A percentile compares a stretch with the other conserved stretches of the same genome.
These are phyloP conservation scores for Daldinia sp. DNA, from an alignment of 2,329 filamentous ascomycete species.

Conservation along the genomic window DNA sequence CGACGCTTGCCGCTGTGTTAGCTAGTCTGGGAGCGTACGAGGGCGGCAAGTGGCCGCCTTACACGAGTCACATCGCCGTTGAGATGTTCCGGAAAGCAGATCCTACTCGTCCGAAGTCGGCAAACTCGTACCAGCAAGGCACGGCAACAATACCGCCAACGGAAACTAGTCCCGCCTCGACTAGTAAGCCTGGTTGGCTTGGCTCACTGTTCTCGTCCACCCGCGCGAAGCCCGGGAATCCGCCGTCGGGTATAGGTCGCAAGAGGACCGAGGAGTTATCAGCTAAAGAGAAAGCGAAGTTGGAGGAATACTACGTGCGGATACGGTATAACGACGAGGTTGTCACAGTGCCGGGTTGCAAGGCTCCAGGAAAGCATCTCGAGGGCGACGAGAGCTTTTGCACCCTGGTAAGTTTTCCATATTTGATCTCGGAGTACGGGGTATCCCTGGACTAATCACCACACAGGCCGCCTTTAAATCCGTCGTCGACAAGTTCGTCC, in stretches of 20 bases:
- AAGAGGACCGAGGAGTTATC: conserved; percentile 65
- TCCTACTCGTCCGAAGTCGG: conserved; percentile 18
- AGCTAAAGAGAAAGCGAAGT: conserved; percentile 62
- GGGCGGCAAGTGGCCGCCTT: conserved; percentile 83
- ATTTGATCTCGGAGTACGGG: neutral
- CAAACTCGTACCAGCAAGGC: conserved; percentile 2
- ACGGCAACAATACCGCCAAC: conserved; percentile 25
- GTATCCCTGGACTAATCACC: conserved; percentile 7
- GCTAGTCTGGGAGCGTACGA: conserved; percentile 82
- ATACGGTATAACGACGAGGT: conserved; percentile 89
- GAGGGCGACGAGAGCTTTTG: conserved; percentile 89
- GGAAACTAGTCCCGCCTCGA: conserved; percentile 4
- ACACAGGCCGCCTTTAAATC: conserved; percentile 83
- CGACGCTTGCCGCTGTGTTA: conserved; percentile 83
- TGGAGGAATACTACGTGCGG: conserved; percentile 85
- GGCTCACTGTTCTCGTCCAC: conserved; percentile 45
- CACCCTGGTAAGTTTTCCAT: conserved; percentile 70
- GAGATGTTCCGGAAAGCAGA: conserved; percentile 78
- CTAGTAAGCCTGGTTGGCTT: conserved; percentile 46
- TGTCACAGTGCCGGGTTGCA: conserved; percentile 84
- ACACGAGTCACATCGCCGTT: conserved; percentile 89
- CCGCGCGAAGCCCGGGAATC: conserved; percentile 41
- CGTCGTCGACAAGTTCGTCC: conserved; percentile 90
- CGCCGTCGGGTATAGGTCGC: conserved; percentile 64
- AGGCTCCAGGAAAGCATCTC: conserved; percentile 78